phyloP scores from a whole-genome alignment of 768 basidiomycete species.

The Tephrocybe sp. region DNA sequence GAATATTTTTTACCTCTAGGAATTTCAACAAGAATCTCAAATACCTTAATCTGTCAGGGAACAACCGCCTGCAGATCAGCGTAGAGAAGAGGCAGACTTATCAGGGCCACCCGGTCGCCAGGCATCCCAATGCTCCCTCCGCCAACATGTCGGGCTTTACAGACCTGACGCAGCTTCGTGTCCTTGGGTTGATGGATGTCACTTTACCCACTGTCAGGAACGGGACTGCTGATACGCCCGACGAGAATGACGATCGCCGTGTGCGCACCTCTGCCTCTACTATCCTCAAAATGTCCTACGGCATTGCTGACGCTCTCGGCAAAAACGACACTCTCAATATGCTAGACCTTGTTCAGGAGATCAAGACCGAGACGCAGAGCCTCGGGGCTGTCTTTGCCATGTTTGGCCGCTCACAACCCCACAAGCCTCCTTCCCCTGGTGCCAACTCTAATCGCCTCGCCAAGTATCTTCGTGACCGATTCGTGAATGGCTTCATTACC shows the following conservation, averaged over 20 bases:
- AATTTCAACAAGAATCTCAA: conserved; percentile 93
- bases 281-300: conserved; percentile 91
- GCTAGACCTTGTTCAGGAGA: conserved; percentile 91
- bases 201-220: conserved; percentile 66
- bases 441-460: conserved; percentile 68
- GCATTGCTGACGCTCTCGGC: conserved; percentile 92
- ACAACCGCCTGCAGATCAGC: conserved; percentile 95
- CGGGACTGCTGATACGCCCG: conserved; percentile 61
- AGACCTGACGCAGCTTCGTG: conserved; percentile 78
- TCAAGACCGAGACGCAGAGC: conserved; percentile 54
- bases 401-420: conserved; percentile 77
- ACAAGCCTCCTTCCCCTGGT: conserved; percentile 38
- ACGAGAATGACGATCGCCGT: conserved; percentile 85
- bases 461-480: conserved; percentile 84
- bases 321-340: conserved; percentile 77
- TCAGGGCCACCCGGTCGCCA: conserved; percentile 19
- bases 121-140: conserved; percentile 16
- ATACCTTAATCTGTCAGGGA: conserved; percentile 96
- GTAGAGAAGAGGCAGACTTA: conserved; percentile 28
- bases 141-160: conserved; percentile 76
- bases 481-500: conserved; percentile 64
- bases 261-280: conserved; percentile 89
- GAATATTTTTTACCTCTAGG: conserved; percentile 43
- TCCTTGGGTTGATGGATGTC: conserved; percentile 98
- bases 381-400: conserved; percentile 94